Evolutionary conservation across 2,329 filamentous ascomycete species (phyloP), one percentile per base, ranked within the genome.

Genomic region (Myrmaecium sp.): DNA sequence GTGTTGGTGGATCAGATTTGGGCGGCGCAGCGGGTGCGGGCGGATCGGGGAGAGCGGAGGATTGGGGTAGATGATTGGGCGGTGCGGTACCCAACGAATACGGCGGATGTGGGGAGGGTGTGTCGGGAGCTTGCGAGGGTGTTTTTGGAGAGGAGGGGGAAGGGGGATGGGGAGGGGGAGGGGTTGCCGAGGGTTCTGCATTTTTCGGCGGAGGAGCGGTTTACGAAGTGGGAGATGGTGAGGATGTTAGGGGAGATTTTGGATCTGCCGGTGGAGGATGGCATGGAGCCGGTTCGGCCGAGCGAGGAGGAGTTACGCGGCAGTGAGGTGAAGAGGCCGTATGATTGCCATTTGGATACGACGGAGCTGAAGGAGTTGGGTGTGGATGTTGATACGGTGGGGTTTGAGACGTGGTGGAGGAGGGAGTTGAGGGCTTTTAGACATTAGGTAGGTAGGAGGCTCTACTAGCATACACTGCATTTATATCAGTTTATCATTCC

Each of bases 201-300:
- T 29, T 92, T 92, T 54, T 80, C 76, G 3, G 82, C 80, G 23
- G 81, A 93, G 51, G 79, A 92, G 39, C 68, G 63, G 36, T 78
- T 74, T 60, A 93, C 83, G 24, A 93, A 93, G 57, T 91, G 84
- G 49, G 73, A 86, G 49, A 92, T 94, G 30, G 84, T 79, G 47
- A 58, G 80, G 52, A 55, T 65, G 6, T 74, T 93, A 43, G 76
- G 71, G 4, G 71, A 82, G 32, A 80, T 92, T 31, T 72, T 91
- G 64, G 80, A 75, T 1, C 46, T 91, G 29, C 64, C 76, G 4
- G 5, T 23, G 9, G 30, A n/a, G n/a, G 66, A 70, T 24, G 65
- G 66, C 5, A 74, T 93, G 49, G 62, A 68, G 40, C 58, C 45
- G 3, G 44, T 33, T 19, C 46, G 36, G 25, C 50, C 75, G 6